These are phyloP conservation scores for Irpex rosettiformis DNA, from an alignment of 1,284 basidiomycete genomes.

Conservation along the genomic window DNA sequence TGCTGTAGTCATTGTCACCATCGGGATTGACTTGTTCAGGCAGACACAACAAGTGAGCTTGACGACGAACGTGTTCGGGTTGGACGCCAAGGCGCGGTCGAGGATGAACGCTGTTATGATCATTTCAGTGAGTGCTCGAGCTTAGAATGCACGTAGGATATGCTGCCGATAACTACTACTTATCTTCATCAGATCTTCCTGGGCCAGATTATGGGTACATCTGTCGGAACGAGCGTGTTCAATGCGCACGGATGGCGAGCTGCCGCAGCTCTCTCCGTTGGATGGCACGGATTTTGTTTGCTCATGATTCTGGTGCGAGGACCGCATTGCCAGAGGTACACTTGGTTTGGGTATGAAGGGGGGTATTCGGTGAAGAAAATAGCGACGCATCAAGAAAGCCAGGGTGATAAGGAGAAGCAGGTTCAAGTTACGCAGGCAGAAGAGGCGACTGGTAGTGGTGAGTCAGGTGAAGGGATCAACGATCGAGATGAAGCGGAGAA, in stretches of 20 bases:
- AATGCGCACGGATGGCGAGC: slow-evolving; percentile 50
- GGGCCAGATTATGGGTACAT: slow-evolving; percentile 49
- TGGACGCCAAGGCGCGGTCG: slow-evolving; percentile 36
- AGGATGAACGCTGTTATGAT: slow-evolving; percentile 50
- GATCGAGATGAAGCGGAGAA: not conserved
- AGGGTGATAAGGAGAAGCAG: not conserved
- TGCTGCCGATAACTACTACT: not conserved
- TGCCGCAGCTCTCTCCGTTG: slow-evolving; percentile 43
- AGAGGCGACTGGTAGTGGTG: not conserved
- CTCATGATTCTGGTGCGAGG: slow-evolving; percentile 27
- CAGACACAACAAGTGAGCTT: slow-evolving; percentile 43
- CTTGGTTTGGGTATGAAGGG: slow-evolving; percentile 38
- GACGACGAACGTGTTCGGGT: slow-evolving; percentile 37
- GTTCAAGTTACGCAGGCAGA: not conserved
- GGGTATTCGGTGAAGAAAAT: slow-evolving; percentile 27
- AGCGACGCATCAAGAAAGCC: not conserved
- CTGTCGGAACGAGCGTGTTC: slow-evolving; percentile 49
- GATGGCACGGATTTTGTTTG: slow-evolving; percentile 40
- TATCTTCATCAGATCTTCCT: slow-evolving; percentile 28
- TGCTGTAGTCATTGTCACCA: slow-evolving; percentile 41
- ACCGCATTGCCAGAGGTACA: slow-evolving; percentile 32
- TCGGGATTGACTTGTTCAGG: slow-evolving; percentile 44
- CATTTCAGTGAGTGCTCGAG: slow-evolving; percentile 32
- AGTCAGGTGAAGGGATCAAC: not conserved
- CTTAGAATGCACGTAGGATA: not conserved